Evolutionary conservation across 2,329 filamentous ascomycete genomes (phyloP), one percentile per base, ranked within the genome.

Genomic region (Seiridium unicorne): DNA sequence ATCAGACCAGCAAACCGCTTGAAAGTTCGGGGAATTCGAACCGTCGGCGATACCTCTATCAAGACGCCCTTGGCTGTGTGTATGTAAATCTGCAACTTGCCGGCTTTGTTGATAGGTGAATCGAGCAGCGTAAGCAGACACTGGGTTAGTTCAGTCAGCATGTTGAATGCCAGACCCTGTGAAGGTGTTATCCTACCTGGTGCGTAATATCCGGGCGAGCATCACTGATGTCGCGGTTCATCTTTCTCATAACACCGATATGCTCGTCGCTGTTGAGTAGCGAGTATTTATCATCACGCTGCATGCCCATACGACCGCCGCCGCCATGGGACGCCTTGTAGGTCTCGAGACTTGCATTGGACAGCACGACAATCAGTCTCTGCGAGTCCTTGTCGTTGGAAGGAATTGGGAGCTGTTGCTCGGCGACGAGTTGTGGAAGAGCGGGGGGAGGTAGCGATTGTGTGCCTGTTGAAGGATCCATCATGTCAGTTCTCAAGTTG

Each of bases 241-340:
- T 98, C 83, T 98, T 99, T 72, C 95, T 90, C 93, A 99, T 97
- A 66, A 98, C 91, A 64, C 95, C 95, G 68, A 99, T 99, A 75
- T 99, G 95, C 78, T 99, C 95, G 73, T 99, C 95, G 77, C 93
- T 97, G 83, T 99, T 99, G 71, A 99, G 88, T 57, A 99, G 83
- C 63, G 94, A 96, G 78, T 96, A 99, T 77, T 98, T 98, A 74
- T 97, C 94, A 70, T 97, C 93, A 56, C 91, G 87, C 62, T 86
- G 85, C 60, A 83, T 80, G 38, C 87, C 82, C 81, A 74, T 87
- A 77, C 78, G 88, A 75, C 72, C 83, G 75, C 69, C 69, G 18
- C 88, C 85, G 62, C 89, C 88, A 66, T 92, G 88, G 26, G 91
- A 90, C 1, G 95, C 91, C 74, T 96, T 96, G 84, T 97, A 98